Evolutionary conservation across 1,139 yeast species (phyloP).

Genomic region (Blastobotrys buckinghamii): DNA sequence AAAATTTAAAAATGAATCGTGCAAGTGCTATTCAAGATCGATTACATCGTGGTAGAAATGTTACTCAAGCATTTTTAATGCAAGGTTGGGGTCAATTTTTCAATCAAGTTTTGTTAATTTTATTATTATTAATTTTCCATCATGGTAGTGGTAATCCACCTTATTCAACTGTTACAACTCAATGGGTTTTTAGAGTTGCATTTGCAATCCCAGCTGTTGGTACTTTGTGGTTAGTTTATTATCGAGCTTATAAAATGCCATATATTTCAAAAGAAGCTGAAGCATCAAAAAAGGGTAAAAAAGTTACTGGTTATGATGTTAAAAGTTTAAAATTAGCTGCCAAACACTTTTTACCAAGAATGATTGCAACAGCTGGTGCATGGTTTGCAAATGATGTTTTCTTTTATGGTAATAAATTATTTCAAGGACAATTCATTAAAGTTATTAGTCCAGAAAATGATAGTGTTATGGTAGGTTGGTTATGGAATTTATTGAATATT

Average conservation of each 20-base stretch:
- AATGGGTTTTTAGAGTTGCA: constrained; percentile 36
- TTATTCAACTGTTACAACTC: constrained; percentile 31
- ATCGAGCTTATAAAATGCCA: constrained; percentile 37
- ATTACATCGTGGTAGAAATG: constrained; percentile 39
- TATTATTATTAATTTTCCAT: constrained; percentile 36
- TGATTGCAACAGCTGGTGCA: constrained; percentile 91
- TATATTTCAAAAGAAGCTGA: constrained; percentile 29
- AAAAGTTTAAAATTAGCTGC: constrained; percentile 31
- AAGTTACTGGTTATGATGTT: constrained; percentile 36
- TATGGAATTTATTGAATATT: constrained; percentile 57
- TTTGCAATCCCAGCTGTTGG: constrained; percentile 37
- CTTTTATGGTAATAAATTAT: constrained; percentile 80
- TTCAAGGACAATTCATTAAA: constrained; percentile 61
- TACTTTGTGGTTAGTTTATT: constrained; percentile 36
- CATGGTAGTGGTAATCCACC: constrained; percentile 46
- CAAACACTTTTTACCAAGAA: constrained; percentile 75
- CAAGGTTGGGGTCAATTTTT: constrained; percentile 42
- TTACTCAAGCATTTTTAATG: constrained; percentile 37
- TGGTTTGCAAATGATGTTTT: constrained; percentile 98
- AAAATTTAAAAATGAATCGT: constrained; percentile 28
- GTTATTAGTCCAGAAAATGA: constrained; percentile 56
- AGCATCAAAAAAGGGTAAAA: constrained; percentile 27
- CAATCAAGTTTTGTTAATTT: constrained; percentile 36
- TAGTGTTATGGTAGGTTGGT: constrained; percentile 80
- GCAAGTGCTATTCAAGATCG: constrained; percentile 32